A percentile compares a stretch with the other conserved stretches of the same genome.
These are phyloP conservation scores for Jatropha multifida DNA, from an alignment of 441 rosid species.

Conservation along the genomic window DNA sequence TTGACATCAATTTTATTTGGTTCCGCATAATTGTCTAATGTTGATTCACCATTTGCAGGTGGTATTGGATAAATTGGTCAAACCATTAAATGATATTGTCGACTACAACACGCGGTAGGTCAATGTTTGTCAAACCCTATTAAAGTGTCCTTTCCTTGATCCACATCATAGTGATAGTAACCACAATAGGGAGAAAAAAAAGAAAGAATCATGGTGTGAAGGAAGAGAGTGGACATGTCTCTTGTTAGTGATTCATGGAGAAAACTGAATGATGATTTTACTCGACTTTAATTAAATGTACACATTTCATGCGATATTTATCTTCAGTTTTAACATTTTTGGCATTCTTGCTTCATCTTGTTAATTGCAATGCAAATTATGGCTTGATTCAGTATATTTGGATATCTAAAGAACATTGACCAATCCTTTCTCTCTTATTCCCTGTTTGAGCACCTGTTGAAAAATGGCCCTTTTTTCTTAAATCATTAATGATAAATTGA, in stretches of 20 bases:
- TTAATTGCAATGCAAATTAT: background rate
- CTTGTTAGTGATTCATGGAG: background rate
- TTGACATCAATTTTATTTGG: background rate
- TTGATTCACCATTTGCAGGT: slow-evolving; percentile 50
- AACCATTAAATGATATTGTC: slow-evolving; percentile 68
- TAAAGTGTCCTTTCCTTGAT: background rate
- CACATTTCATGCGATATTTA: background rate
- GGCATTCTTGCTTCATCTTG: background rate
- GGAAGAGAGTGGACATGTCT: background rate
- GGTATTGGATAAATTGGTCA: slow-evolving; percentile 84
- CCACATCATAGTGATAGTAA: background rate
- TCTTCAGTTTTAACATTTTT: background rate
- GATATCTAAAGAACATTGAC: slow-evolving; percentile 2
- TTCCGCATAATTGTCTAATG: background rate
- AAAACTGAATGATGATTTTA: background rate
- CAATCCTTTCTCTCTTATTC: background rate
- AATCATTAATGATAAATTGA: slow-evolving; percentile 5
- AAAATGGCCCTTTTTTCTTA: background rate
- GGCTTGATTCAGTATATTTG: background rate
- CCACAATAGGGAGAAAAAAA: too few relatives aligned
- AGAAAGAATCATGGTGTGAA: background rate
- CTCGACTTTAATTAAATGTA: background rate
- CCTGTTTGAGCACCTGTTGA: too few relatives aligned
- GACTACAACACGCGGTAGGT: slow-evolving; percentile 90
- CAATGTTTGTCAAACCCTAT: slow-evolving; percentile 4